These are phyloP conservation scores for Tilletia indica DNA, from an alignment of 1,284 basidiomycete species.

Conservation along the genomic window DNA sequence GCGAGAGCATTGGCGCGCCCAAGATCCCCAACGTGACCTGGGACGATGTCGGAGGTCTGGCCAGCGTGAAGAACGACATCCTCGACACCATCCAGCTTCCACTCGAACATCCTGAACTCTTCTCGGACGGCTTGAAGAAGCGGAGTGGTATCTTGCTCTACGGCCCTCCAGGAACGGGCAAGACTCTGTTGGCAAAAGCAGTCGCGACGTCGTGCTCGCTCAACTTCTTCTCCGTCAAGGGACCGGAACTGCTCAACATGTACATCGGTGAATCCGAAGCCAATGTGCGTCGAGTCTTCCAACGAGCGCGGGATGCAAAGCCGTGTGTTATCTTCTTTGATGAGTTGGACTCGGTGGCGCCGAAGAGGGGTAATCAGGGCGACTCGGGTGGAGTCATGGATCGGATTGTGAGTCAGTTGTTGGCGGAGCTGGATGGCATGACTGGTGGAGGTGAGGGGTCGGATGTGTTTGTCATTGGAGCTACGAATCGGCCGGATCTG, in stretches of 20 bases:
- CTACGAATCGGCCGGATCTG: constrained; percentile 59
- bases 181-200: constrained; percentile 60
- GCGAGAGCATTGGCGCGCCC: constrained; percentile 90
- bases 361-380: constrained; percentile 59
- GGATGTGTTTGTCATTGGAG: constrained; percentile 60
- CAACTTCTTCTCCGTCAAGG: constrained; percentile 61
- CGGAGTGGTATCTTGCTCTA: constrained; percentile 69
- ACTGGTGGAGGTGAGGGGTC: constrained; percentile 52
- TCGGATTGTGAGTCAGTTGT: constrained; percentile 58
- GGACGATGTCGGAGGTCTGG: constrained; percentile 95
- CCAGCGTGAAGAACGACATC: constrained; percentile 85
- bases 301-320: constrained; percentile 58
- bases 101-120: constrained; percentile 88
- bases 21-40: constrained; percentile 94
- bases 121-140: constrained; percentile 89
- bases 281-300: constrained; percentile 59
- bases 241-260: constrained; percentile 60
- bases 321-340: constrained; percentile 61
- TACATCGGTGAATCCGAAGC: constrained; percentile 60
- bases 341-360: constrained; percentile 59
- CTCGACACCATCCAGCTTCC: constrained; percentile 96
- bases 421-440: constrained; percentile 60
- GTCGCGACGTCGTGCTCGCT: constrained; percentile 67
- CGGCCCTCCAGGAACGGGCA: constrained; percentile 60
- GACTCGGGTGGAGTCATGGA: constrained; percentile 61